phyloP scores from a whole-genome alignment of 805 yeast species.

The Kurtzmaniella cleridarum region DNA sequence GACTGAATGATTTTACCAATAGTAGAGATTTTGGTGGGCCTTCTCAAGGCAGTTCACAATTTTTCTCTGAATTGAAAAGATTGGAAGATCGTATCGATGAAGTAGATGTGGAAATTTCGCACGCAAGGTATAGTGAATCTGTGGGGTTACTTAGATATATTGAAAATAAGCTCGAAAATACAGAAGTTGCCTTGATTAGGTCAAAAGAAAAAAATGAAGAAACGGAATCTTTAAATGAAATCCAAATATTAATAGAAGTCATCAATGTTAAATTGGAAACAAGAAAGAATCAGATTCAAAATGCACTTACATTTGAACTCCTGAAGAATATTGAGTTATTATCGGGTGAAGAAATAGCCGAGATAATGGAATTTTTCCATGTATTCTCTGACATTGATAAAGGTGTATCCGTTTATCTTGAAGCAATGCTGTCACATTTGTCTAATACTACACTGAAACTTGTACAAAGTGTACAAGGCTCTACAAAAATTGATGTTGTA shows the following conservation, averaged over 20 bases:
- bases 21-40: conserved; percentile 2
- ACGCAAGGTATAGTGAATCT: conserved; percentile 46
- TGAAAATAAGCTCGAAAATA: conserved; percentile 24
- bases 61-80: conserved; percentile 42
- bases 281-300: conserved; percentile 32
- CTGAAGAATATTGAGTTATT: conserved; percentile 28
- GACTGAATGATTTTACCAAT: conserved; percentile 41
- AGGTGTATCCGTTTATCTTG: conserved; percentile 29
- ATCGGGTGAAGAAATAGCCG: conserved; percentile 23
- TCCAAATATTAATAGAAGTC: conserved; percentile 32
- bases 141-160: conserved; percentile 37
- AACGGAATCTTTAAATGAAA: conserved; percentile 14
- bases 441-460: conserved; percentile 27
- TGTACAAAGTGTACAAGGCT: conserved; percentile 36
- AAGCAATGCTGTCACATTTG: conserved; percentile 29
- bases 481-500: conserved; percentile 37
- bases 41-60: conserved; percentile 9
- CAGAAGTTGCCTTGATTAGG: conserved; percentile 18
- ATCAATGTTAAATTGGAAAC: conserved; percentile 34
- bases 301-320: conserved; percentile 32
- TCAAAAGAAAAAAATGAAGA: conserved; percentile 4
- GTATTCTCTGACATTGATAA: conserved; percentile 30
- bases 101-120: conserved; percentile 61
- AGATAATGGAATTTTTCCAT: conserved; percentile 31
- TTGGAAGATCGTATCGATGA: conserved; percentile 64